Percentiles rank a stretch among this genome's conserved stretches.
These are phyloP conservation scores for Syncephalastrum racemosum DNA, from an alignment of 371 early-diverging fungal genomes.

Conservation along the genomic window DNA sequence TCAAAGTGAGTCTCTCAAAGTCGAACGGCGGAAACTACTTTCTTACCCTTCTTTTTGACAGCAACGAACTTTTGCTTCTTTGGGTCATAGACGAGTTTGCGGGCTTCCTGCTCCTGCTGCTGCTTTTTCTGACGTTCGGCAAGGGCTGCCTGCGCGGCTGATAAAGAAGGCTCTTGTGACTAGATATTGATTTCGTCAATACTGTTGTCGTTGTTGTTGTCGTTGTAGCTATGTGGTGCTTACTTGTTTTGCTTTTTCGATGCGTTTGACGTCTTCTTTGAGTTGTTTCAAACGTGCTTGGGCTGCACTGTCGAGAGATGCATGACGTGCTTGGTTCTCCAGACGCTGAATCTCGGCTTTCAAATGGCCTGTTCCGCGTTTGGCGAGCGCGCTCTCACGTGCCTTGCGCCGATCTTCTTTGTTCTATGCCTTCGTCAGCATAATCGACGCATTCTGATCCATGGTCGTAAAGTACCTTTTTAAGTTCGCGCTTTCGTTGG, in stretches of 20 bases:
- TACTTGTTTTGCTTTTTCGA: conserved; percentile 55
- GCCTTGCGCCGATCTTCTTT: conserved; percentile 60
- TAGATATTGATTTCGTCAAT: background rate
- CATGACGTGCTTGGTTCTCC: conserved; percentile 41
- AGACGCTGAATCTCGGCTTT: conserved; percentile 45
- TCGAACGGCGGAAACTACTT: background rate
- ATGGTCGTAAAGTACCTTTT: conserved; percentile 45
- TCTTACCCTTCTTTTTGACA: conserved; percentile 37
- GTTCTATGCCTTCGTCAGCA: conserved; percentile 39
- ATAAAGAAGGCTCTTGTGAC: conserved; percentile 17
- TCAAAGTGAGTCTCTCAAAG: background rate
- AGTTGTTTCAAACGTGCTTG: conserved; percentile 44
- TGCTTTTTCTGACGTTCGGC: conserved; percentile 38
- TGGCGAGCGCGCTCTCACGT: conserved; percentile 49
- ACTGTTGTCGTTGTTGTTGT: background rate
- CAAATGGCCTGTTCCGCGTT: conserved; percentile 50
- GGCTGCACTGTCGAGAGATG: conserved; percentile 53
- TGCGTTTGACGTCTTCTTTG: conserved; percentile 41
- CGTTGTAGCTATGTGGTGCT: background rate
- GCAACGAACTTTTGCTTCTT: conserved; percentile 45
- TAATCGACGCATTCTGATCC: background rate
- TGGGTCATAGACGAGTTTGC: conserved; percentile 49
- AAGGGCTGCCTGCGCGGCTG: conserved; percentile 35
- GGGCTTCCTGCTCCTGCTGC: conserved; percentile 32
- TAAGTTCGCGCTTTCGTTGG: conserved; percentile 62